These are phyloP conservation scores for Exserohilum turcica DNA, from an alignment of 2,329 filamentous ascomycete genomes.

Conservation along the genomic window DNA sequence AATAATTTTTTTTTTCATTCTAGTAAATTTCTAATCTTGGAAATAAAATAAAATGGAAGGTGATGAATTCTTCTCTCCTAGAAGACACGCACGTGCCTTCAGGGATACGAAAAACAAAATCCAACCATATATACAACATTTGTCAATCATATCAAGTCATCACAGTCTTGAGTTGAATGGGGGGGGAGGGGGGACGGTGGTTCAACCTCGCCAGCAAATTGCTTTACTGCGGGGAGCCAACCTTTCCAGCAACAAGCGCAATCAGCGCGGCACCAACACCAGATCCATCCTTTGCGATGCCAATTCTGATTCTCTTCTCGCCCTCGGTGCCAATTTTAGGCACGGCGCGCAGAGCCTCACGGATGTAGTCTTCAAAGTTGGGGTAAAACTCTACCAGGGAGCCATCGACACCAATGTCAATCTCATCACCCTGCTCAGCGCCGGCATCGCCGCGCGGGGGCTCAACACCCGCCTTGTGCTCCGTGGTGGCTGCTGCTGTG, in stretches of 20 bases:
- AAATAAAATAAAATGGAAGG: no score
- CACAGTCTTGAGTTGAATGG: not conserved
- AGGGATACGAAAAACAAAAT: no score
- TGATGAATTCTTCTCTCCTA: no score
- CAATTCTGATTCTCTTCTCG: slow-evolving; percentile 87
- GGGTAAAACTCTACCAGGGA: slow-evolving; percentile 96
- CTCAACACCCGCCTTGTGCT: slow-evolving; percentile 42
- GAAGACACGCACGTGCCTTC: no score
- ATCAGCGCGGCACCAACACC: slow-evolving; percentile 96
- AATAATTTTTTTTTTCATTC: no score
- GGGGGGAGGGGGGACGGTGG: not conserved
- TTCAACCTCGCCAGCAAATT: not conserved
- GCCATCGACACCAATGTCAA: slow-evolving; percentile 94
- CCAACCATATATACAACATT: no score
- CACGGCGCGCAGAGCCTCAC: slow-evolving; percentile 77
- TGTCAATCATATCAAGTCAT: no score
- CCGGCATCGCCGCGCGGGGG: slow-evolving; percentile 41
- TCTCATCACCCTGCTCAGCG: slow-evolving; percentile 65
- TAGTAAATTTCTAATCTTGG: no score
- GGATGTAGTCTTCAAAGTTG: slow-evolving; percentile 84
- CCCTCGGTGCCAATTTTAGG: slow-evolving; percentile 77
- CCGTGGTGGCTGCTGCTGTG: slow-evolving; percentile 43
- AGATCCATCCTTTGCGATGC: slow-evolving; percentile 94
- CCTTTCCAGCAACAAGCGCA: slow-evolving; percentile 79
- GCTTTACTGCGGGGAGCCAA: slow-evolving; percentile 25